Conservation (phyloP, 1,284 basidiomycete species). For the Wallemia hederae region DNA sequence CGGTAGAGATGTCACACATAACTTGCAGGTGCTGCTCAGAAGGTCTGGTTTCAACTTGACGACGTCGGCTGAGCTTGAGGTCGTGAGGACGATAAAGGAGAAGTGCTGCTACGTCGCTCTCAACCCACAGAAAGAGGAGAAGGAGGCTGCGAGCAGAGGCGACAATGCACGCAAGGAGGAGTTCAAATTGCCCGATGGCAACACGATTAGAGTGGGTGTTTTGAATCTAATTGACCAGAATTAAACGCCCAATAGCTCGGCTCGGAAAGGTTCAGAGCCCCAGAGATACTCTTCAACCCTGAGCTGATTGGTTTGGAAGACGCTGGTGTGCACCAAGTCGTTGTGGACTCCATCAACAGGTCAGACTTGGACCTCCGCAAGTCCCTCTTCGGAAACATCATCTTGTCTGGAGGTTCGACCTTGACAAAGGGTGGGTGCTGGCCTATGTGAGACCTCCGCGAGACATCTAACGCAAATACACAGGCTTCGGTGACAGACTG, state of each 20-base stretch:
- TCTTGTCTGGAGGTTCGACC: slow-evolving; percentile 86
- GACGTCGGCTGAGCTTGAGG: slow-evolving; percentile 88
- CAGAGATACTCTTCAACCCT: slow-evolving; percentile 93
- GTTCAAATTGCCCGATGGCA: slow-evolving; percentile 83
- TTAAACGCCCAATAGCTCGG: slow-evolving; percentile 35
- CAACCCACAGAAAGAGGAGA: slow-evolving; percentile 80
- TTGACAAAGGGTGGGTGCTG: slow-evolving; percentile 43
- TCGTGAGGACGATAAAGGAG: slow-evolving; percentile 92
- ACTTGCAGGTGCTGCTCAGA: slow-evolving; percentile 72
- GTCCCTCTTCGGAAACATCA: slow-evolving; percentile 82
- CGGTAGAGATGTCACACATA: slow-evolving; percentile 88
- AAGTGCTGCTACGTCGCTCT: slow-evolving; percentile 85
- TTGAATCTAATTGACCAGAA: slow-evolving; percentile 2
- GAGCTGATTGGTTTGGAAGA: slow-evolving; percentile 90
- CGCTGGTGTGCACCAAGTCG: slow-evolving; percentile 83
- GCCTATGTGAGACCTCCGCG: neutral
- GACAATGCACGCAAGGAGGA: slow-evolving; percentile 29
- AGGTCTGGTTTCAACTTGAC: slow-evolving; percentile 86
- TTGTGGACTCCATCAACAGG: slow-evolving; percentile 51
- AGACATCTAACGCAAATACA: neutral
- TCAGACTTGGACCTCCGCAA: slow-evolving; percentile 56
- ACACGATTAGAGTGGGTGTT: slow-evolving; percentile 45
- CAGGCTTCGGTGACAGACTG: slow-evolving; percentile 85
- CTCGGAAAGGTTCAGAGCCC: slow-evolving; percentile 78
- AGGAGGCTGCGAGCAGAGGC: slow-evolving; percentile 24